phyloP scores from a whole-genome alignment of 2,329 filamentous ascomycete genomes.

The Fusarium sp. region DNA sequence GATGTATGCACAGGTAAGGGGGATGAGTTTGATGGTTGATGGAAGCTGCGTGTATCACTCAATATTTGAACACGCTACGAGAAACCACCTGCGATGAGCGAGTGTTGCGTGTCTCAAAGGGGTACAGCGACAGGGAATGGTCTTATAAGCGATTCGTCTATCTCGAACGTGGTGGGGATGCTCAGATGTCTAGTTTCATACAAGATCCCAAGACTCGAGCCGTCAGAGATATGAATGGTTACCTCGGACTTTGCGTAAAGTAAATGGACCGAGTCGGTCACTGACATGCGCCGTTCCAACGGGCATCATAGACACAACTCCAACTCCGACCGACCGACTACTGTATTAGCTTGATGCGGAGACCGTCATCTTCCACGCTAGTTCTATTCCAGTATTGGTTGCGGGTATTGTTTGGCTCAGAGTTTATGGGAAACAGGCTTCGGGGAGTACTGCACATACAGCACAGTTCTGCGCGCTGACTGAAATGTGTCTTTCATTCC shows the following conservation, averaged over 20 bases:
- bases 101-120: slow-evolving; percentile 37
- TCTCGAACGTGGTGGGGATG: slow-evolving; percentile 35
- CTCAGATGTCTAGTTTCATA: neutral
- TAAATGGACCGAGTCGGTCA: slow-evolving; percentile 30
- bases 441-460: neutral
- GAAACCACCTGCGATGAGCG: slow-evolving; percentile 10
- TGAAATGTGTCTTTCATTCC: slow-evolving; percentile 20
- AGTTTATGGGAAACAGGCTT: neutral
- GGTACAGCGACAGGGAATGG: slow-evolving; percentile 35
- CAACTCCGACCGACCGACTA: slow-evolving; percentile 31
- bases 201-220: slow-evolving; percentile 25
- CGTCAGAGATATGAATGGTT: slow-evolving; percentile 38
- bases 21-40: neutral
- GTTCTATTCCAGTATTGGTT: slow-evolving; percentile 32
- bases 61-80: slow-evolving; percentile 15
- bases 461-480: neutral
- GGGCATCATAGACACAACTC: slow-evolving; percentile 29
- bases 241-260: slow-evolving; percentile 6
- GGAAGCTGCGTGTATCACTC: neutral
- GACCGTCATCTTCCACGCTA: slow-evolving; percentile 11
- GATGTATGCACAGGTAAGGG: neutral
- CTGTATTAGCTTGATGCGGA: slow-evolving; percentile 1
- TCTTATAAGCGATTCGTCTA: slow-evolving; percentile 44
- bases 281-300: slow-evolving; percentile 41
- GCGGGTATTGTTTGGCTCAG: slow-evolving; percentile 12